These are phyloP conservation scores for Takashimella koratensis DNA, from an alignment of 1,284 basidiomycete genomes.

Conservation along the genomic window DNA sequence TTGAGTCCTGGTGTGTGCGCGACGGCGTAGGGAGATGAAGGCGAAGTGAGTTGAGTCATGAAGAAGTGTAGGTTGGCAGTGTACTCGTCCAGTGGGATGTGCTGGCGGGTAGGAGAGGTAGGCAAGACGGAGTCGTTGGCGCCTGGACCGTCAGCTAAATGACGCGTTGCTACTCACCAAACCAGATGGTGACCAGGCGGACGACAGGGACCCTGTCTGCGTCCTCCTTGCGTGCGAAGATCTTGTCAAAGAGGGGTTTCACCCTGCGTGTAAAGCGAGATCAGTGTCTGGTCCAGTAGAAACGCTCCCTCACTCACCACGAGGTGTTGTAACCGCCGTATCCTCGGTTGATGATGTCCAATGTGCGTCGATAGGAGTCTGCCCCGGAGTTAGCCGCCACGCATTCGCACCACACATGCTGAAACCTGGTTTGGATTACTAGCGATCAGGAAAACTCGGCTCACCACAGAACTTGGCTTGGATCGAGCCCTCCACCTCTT, in stretches of 20 bases:
- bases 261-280: constrained; percentile 7
- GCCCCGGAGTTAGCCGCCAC: not conserved
- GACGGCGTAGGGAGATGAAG: constrained; percentile 15
- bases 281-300: too few species aligned
- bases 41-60: constrained; percentile 20
- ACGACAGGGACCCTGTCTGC: constrained; percentile 12
- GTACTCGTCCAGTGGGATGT: constrained; percentile 24
- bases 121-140: constrained; percentile 25
- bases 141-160: constrained; percentile 10
- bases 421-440: too few species aligned
- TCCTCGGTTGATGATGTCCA: constrained; percentile 39
- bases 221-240: constrained; percentile 33
- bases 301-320: constrained; percentile 25
- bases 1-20: constrained; percentile 18
- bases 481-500: constrained; percentile 15
- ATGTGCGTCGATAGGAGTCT: constrained; percentile 32
- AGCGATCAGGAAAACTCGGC: too few species aligned
- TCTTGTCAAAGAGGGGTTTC: constrained; percentile 19
- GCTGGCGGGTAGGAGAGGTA: constrained; percentile 4
- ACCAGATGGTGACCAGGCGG: constrained; percentile 39
- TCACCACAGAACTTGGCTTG: constrained; percentile 17
- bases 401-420: too few species aligned
- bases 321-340: constrained; percentile 36
- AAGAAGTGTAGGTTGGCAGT: constrained; percentile 23
- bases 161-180: constrained; percentile 22